These are phyloP conservation scores for Sphagnum contortum DNA, from an alignment of 225 moss, liverwort and hornwort genomes.

Conservation along the genomic window DNA sequence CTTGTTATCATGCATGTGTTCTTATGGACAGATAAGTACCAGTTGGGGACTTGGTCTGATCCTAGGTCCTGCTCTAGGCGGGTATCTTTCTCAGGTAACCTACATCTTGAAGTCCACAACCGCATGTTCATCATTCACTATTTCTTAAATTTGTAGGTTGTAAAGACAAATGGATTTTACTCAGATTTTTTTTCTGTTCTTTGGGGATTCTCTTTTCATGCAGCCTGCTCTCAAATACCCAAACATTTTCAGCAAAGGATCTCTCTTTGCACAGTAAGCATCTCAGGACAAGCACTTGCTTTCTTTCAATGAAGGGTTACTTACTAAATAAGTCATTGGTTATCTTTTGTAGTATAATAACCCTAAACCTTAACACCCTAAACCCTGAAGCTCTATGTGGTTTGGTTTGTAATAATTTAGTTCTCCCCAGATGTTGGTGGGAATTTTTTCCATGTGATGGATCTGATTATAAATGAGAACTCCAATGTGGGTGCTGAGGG, in stretches of 20 bases:
- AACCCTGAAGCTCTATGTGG: background rate
- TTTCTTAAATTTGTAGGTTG: no score
- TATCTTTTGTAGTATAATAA: background rate
- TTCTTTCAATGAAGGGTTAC: background rate
- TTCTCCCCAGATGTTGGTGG: no score
- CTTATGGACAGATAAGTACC: no score
- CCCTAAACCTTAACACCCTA: background rate
- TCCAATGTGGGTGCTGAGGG: background rate
- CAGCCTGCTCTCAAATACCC: slow-evolving; percentile 30
- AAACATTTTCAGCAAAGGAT: slow-evolving; percentile 11
- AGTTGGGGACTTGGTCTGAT: no score
- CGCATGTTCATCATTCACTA: no score
- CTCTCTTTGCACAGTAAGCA: slow-evolving; percentile 25
- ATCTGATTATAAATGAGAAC: background rate
- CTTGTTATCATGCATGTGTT: no score
- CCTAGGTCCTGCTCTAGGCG: no score
- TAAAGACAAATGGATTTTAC: no score
- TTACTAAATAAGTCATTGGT: background rate
- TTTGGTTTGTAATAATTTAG: background rate
- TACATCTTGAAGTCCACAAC: no score
- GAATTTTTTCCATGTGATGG: background rate
- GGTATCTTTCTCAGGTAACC: no score
- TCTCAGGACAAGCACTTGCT: background rate
- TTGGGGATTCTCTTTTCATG: background rate
- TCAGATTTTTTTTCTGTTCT: no score